Base-by-base conservation (phyloP, 139 green algal species). In the Chlamydomonas sp. region DNA sequence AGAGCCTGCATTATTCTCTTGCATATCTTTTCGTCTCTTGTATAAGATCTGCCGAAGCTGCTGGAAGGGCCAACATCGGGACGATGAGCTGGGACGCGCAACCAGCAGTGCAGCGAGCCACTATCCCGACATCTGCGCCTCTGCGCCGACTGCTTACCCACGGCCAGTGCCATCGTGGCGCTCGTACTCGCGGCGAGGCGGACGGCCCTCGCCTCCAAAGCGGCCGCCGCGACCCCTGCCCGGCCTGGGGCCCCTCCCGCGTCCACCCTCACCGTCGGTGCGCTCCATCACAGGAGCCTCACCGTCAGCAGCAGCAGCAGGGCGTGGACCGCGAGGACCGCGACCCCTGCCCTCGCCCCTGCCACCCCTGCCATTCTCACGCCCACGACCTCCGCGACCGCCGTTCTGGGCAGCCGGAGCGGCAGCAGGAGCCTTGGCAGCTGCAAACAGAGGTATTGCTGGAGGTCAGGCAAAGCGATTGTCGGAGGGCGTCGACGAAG, bases 151-250 rank as follows among this genome's bases (percentile, higher is more conserved):
- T 63, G 6, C 95, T 93, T 87, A 97, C 95, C 94, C 95, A 57
- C 96, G 91, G 82, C 96, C 96, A 80, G 94, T 97, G 88, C 91
- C 95, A 85, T 97, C 95, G 79, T 95, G 95, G 85, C 96, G 94
- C 78, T 98, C 96, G 61, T 95, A 98, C 67, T 97, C 94, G 73
- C 96, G 92, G 64, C 95, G 89, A 57, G 78, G 89, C 16, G 76
- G 72, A 18, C 91, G 78, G 59, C 83, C 79, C 57, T 90, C 85
- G 73, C 83, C 81, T 7, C 79, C 77, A 60, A 88, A 84, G 73
- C 78, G 71, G 74, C 89, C 90, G 59, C 88, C 74, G 74, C 90
- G 86, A 68, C 89, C 89, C 15, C 90, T 68, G 18, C 90, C 85
- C 63, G 89, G 79, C 59, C 89, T 77, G 18, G 86, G 59, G 78